Conservation (phyloP, 768 basidiomycete species). For the Russula sp. region DNA sequence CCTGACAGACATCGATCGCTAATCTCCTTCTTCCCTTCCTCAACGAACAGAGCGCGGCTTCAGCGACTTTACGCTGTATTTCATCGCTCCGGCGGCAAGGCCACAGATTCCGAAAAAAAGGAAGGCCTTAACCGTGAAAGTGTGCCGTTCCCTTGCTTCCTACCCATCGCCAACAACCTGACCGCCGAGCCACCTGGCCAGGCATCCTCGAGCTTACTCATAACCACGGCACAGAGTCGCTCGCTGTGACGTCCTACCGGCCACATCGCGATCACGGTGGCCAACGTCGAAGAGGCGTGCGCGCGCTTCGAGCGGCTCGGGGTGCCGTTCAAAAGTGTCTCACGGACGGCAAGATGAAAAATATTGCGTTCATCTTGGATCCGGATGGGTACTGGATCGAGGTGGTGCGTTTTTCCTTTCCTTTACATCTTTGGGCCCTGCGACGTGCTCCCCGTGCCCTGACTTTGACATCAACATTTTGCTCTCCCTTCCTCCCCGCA, state of each 20-base stretch:
- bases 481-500: background rate
- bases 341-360: slow-evolving; percentile 78
- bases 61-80: slow-evolving; percentile 71
- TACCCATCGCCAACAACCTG: background rate
- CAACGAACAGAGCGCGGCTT: slow-evolving; percentile 43
- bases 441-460: too few relatives aligned
- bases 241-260: slow-evolving; percentile 81
- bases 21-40: background rate
- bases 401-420: slow-evolving; percentile 15
- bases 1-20: background rate
- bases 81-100: slow-evolving; percentile 58
- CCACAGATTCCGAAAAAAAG: slow-evolving; percentile 49
- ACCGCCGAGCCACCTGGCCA: slow-evolving; percentile 27
- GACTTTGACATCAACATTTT: background rate
- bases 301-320: slow-evolving; percentile 74
- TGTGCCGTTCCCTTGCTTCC: slow-evolving; percentile 23
- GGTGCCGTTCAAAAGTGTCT: slow-evolving; percentile 79
- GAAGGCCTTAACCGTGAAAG: slow-evolving; percentile 61
- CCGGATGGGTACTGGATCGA: slow-evolving; percentile 54
- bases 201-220: slow-evolving; percentile 80
- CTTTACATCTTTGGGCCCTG: too few relatives aligned
- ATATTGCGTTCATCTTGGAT: slow-evolving; percentile 81
- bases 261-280: slow-evolving; percentile 83
- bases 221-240: slow-evolving; percentile 90
- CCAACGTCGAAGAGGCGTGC: slow-evolving; percentile 77